Conservation (phyloP, 352 stramenopile species). For the Globisporangium recalcitrans region DNA sequence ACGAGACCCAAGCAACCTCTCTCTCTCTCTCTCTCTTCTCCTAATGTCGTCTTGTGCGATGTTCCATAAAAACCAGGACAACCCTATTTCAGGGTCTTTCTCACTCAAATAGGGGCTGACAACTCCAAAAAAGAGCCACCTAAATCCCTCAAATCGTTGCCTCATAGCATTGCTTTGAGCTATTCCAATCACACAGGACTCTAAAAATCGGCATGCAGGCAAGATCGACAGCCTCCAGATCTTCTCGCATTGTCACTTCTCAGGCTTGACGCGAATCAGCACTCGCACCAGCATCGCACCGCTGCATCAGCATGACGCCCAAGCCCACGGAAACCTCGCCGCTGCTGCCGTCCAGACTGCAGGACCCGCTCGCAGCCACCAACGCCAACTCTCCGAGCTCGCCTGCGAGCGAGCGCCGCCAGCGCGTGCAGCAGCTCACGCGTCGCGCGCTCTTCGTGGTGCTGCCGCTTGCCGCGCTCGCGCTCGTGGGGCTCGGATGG, state of each 20-base stretch:
- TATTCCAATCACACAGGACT: too few species aligned
- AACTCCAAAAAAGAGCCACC: background rate
- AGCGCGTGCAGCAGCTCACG: constrained; percentile 17
- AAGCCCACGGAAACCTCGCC: constrained; percentile 46
- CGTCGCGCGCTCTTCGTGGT: constrained; percentile 51
- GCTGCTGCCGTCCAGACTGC: constrained; percentile 32
- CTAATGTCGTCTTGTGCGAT: too few species aligned
- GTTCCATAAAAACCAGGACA: constrained; percentile 2
- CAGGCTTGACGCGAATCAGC: background rate
- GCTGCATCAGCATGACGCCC: background rate
- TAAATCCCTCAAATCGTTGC: background rate
- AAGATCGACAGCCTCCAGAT: too few species aligned
- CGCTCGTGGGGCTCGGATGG: constrained; percentile 44
- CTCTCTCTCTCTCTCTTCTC: background rate
- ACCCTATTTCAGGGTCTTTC: background rate
- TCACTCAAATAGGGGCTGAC: background rate
- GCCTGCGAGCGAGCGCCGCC: background rate
- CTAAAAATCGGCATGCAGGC: too few species aligned
- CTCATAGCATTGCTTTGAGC: background rate
- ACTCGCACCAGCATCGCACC: background rate
- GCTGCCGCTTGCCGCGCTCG: constrained; percentile 44
- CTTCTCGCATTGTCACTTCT: constrained; percentile 8
- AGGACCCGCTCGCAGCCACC: constrained; percentile 1
- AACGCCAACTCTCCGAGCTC: background rate
- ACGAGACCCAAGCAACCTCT: background rate